Evolutionary conservation across 1,139 yeast genomes (phyloP), one percentile per base, ranked within the genome.

Genomic region (Candida neerlandica): DNA sequence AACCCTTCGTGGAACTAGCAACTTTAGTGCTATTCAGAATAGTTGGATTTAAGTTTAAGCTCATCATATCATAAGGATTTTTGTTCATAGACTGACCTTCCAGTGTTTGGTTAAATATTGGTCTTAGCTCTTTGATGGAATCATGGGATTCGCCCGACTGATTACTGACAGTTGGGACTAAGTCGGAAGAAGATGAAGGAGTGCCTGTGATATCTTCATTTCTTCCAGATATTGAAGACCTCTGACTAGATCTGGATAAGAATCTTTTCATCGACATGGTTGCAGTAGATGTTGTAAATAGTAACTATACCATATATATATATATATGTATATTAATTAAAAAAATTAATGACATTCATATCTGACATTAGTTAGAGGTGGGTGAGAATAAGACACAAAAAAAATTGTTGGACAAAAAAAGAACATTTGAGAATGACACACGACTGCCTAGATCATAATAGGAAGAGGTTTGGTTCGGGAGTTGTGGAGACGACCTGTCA

Each of bases 21-120:
- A 40, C 12, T 12, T 40, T 27, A 5, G 48, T 32, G 4, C 26
- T 33, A 43, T 59, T 59, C 64, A 62, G 66, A 43, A 75, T 73
- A 5, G 70, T 64, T 10, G 80, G 80, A 54, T 73, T 74, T 42
- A 72, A 54, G 55, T 72, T 72, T 48, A 75, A 63, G 45, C 55
- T 57, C 14, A 65, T 60, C 29, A 40, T 42, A 38, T 45, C 47
- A 33, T 34, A 19, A 4, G 15, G 32, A 26, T 14, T 33, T 18
- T 14, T 7, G 23, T 10, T 43, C 18, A 16, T 26, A 9, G 32
- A 21, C 27, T 23, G 26, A 4, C 14, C 38, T 21, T 32, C 37
- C 3, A 10, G 11, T 3, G 3, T 32, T 23, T 32, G 33, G 15
- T 43, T 45, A 55, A 73, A 73, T 64, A 73, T 71, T 11, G 72